Percentiles rank a stretch among this genome's conserved stretches.
phyloP scores from a whole-genome alignment of 495 filamentous ascomycete genomes.

The Sabuloglossum arenarium region DNA sequence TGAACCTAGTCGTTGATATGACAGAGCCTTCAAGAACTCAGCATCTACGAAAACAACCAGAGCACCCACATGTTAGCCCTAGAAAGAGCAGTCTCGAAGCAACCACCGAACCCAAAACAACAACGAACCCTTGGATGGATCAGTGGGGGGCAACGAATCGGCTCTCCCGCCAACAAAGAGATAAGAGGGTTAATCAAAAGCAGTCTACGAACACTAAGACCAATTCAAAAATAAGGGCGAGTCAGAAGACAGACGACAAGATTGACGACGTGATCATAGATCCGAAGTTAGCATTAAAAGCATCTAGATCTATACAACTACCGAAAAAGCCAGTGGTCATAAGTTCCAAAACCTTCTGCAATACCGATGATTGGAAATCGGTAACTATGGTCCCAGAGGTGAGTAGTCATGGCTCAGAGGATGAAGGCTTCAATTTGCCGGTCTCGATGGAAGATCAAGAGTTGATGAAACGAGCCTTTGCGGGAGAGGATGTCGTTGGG shows the following conservation, averaged over 20 bases:
- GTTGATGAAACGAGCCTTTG: constrained; percentile 69
- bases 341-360: not conserved
- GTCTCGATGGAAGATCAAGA: constrained; percentile 58
- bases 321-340: not conserved
- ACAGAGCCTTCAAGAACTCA: not conserved
- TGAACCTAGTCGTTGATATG: not conserved
- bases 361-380: not conserved
- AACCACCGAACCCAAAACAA: not conserved
- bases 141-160: not conserved
- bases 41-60: not conserved
- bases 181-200: not conserved
- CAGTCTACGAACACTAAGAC: not conserved
- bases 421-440: constrained; percentile 32
- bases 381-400: not conserved
- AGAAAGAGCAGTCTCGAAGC: not conserved
- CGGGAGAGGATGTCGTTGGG: constrained; percentile 41
- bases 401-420: constrained; percentile 23
- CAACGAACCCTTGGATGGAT: not conserved
- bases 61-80: not conserved
- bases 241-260: not conserved
- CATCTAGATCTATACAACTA: not conserved
- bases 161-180: not conserved
- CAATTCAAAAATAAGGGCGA: not conserved
- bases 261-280: not conserved
- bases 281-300: not conserved